A percentile compares a stretch with the other conserved stretches of the same genome.
Evolutionary conservation across 805 yeast species (phyloP).

Genomic region (Wickerhamomyces sydowiorum): DNA sequence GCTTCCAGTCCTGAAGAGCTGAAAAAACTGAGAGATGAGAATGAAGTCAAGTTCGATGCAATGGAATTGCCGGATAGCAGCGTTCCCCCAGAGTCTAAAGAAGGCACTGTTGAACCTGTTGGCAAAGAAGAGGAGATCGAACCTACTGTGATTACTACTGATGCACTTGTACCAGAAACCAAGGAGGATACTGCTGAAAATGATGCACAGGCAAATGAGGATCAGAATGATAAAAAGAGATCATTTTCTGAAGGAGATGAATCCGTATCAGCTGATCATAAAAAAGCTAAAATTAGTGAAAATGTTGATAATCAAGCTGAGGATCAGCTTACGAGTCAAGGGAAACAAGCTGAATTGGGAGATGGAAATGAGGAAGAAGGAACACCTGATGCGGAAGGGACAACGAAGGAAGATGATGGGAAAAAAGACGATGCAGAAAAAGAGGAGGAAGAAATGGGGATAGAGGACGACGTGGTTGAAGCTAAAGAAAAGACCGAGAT

Average conservation of each 20-base stretch:
- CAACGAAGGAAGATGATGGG: not conserved
- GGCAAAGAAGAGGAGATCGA: not conserved
- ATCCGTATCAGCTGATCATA: not conserved
- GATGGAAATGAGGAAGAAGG: not conserved
- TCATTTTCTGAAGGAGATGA: not conserved
- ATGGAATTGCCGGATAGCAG: not conserved
- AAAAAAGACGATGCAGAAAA: slow-evolving; percentile 25
- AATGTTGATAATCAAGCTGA: too few species aligned
- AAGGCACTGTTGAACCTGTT: not conserved
- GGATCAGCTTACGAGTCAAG: too few species aligned
- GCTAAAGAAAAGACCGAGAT: too few species aligned
- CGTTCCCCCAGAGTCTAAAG: not conserved
- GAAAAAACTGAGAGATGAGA: slow-evolving; percentile 2
- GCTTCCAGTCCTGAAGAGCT: slow-evolving; percentile 10
- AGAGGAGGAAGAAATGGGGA: slow-evolving; percentile 5
- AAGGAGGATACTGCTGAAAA: not conserved
- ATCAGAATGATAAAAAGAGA: slow-evolving; percentile 16
- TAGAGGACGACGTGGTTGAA: too few species aligned
- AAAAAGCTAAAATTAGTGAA: not conserved
- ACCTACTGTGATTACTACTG: not conserved
- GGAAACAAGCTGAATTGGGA: too few species aligned
- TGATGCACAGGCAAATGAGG: slow-evolving; percentile 14
- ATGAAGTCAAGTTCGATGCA: not conserved
- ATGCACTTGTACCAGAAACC: not conserved
- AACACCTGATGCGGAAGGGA: not conserved